Base-by-base conservation (phyloP, 805 yeast genomes). In the Kluyveromyces aestuarii region DNA sequence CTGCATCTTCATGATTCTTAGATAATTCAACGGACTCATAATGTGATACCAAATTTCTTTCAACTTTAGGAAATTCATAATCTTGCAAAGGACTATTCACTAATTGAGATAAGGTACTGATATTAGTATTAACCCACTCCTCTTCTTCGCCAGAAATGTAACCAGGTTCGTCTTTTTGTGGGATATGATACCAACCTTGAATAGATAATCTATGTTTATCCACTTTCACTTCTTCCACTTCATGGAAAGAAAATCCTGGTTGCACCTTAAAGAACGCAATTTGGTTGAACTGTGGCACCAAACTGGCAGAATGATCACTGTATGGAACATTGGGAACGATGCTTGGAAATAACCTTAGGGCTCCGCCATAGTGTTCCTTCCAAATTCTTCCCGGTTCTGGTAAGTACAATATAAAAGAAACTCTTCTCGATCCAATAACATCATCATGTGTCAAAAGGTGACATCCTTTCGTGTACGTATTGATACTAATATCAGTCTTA, bases 101-200 rank as follows among this genome's bases (percentile, higher is more conserved):
- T 50, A 89, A 68, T 60, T 79, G 91, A 60, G 85, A 88, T 52
- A 89, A 74, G 0, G 96, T 87, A 40, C 88, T 79, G 0, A 85
- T 83, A 56, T 83, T 89, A 1, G 86, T 81, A 37, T 72, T 78
- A 9, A 64, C 57, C 69, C 69, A 66, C 41, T 56, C 55, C 59
- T 83, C 91, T 63, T 87, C 89, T 61, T 88, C 96, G 6, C 95
- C 95, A 37, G 79, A 80, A 17, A 81, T 75, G 60, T 66, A 91
- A 0, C 97, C 98, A 35, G 77, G 81, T 67, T 93, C 99, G 9
- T 96, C 97, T 10, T 70, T 71, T 63, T 93, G 98, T 3, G 99
- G 99, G 46, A 90, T 87, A 66, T 93, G 99, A 63, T 91, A 95
- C 99, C 99, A 95, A 1, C 99, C 99, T 60, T 93, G 96, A 51